Evolutionary conservation across 495 filamentous ascomycete species (phyloP), one percentile per base, ranked within the genome.

Genomic region (Daldinia grandis): DNA sequence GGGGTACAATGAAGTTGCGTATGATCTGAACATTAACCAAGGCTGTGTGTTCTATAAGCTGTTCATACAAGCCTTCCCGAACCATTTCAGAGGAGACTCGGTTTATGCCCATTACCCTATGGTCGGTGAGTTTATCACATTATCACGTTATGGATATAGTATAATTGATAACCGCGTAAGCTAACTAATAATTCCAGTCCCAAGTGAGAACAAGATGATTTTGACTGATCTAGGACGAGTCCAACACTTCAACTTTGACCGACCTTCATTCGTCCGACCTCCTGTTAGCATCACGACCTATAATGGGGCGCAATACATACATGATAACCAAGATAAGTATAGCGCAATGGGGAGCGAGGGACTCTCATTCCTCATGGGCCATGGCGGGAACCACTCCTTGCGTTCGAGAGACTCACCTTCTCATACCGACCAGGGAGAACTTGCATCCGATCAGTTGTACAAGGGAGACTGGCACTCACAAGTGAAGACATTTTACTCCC

Each of bases 91-190:
- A 76, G 75, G 81, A 30, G 90, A 95, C 78, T 94, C 91, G 1
- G 88, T 94, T 64, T 96, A 95, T 66, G 92, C 92, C n/a, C 91
- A 93, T 72, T 95, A 92, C 74, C 93, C 93, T 4, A 91, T 97
- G 87, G 74, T 75, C 7, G 73, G 73, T 77, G 70, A 5, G 75
- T 70, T 25, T 47, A 25, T 17, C 24, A 19, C 14, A 17, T n/a
- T 33, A 24, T 19, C 15, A 1, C 9, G 4, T 38, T 5, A 4
- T 24, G 42, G 4, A 10, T 44, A 5, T 14, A 15, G 4, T 15
- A 27, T 24, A 5, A 3, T 40, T 37, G 5, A 24, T 54, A 8
- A 17, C 3, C 10, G 50, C 15, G 27, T 1, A 12, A 42, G 4
- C 60, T 69, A 64, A 73, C 24, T 0, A n/a, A n/a, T 21, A 8